Conservation (phyloP, 805 yeast genomes). For the Saturnispora silvae region DNA sequence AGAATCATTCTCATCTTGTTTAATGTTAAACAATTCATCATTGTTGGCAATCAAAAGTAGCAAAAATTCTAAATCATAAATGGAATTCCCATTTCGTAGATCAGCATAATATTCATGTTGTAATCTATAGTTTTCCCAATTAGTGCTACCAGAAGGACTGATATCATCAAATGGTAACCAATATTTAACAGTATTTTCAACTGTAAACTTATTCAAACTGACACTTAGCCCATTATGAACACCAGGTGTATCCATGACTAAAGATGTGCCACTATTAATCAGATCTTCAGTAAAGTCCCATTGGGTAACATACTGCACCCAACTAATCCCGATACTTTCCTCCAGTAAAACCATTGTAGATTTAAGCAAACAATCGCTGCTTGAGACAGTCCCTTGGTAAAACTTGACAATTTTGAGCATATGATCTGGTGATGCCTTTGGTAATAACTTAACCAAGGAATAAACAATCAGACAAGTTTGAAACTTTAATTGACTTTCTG, state of each 20-base stretch:
- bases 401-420: constrained; percentile 40
- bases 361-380: constrained; percentile 55
- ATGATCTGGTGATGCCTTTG: constrained; percentile 31
- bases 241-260: constrained; percentile 34
- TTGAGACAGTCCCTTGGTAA: constrained; percentile 53
- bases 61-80: constrained; percentile 66
- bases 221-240: constrained; percentile 34
- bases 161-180: constrained; percentile 17
- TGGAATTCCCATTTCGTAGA: constrained; percentile 13
- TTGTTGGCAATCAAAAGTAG: constrained; percentile 51
- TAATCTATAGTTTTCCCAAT: constrained; percentile 15
- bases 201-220: constrained; percentile 37
- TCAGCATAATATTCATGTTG: constrained; percentile 20
- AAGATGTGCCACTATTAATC: constrained; percentile 31
- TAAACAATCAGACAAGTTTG: constrained; percentile 37
- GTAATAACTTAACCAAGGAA: constrained; percentile 39
- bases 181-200: constrained; percentile 37
- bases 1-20: constrained; percentile 9
- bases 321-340: constrained; percentile 34
- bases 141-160: constrained; percentile 17
- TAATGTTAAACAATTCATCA: constrained; percentile 43
- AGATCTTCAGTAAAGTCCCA: constrained; percentile 44
- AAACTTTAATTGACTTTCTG: constrained; percentile 23
- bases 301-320: constrained; percentile 51
- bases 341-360: constrained; percentile 50